Evolutionary conservation across 225 moss, liverwort and hornwort genomes (phyloP).

Genomic region (Bryoerythrophyllum caledonicum): DNA sequence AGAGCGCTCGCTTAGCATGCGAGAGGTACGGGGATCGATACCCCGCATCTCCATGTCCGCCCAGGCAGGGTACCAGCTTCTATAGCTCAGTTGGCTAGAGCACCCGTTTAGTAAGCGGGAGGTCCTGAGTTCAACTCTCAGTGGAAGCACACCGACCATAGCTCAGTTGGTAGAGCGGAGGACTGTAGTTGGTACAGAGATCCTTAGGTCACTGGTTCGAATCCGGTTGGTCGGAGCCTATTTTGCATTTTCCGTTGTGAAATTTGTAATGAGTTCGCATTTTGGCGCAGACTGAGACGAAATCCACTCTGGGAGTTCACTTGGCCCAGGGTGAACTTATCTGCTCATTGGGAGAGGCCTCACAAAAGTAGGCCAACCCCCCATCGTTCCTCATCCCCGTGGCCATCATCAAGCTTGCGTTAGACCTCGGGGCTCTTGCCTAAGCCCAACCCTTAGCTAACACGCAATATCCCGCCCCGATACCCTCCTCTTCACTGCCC

Average conservation of each 20-base stretch:
- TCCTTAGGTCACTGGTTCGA: slow-evolving; percentile 65
- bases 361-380: too few species aligned
- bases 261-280: too few species aligned
- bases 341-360: too few species aligned
- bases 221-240: slow-evolving; percentile 42
- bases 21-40: slow-evolving; percentile 97
- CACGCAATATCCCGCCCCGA: too few species aligned
- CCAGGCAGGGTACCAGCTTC: background rate
- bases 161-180: slow-evolving; percentile 93
- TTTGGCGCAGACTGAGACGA: too few species aligned
- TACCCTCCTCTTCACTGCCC: too few species aligned
- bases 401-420: too few species aligned
- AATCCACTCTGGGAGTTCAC: too few species aligned
- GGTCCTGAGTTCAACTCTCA: slow-evolving; percentile 27
- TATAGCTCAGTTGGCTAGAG: slow-evolving; percentile 20
- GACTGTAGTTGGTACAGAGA: slow-evolving; percentile 56
- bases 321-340: too few species aligned
- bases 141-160: slow-evolving; percentile 51
- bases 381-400: too few species aligned
- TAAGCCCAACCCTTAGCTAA: too few species aligned
- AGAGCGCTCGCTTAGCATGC: slow-evolving; percentile 98
- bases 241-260: background rate
- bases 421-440: too few species aligned
- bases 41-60: slow-evolving; percentile 37
- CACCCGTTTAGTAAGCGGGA: slow-evolving; percentile 24